phyloP scores from a whole-genome alignment of 2,329 filamentous ascomycete genomes.

The Metarhizium humberi region DNA sequence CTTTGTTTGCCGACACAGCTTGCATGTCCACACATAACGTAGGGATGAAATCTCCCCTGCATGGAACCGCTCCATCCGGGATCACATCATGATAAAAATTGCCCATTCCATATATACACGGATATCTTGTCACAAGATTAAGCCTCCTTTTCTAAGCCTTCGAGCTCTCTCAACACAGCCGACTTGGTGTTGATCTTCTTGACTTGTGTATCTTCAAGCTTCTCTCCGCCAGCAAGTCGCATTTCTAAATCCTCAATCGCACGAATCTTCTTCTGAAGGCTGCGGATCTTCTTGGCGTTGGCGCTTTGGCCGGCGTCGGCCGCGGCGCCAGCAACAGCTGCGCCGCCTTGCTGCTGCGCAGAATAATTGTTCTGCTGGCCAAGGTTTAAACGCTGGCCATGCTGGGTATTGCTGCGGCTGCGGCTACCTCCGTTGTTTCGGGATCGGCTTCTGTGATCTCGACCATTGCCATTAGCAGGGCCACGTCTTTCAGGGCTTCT shows the following conservation, averaged over 20 bases:
- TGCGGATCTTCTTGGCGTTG: slow-evolving; percentile 90
- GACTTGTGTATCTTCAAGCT: slow-evolving; percentile 95
- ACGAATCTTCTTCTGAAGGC: slow-evolving; percentile 91
- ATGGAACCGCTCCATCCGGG: background rate
- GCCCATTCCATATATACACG: background rate
- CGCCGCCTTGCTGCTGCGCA: slow-evolving; percentile 22
- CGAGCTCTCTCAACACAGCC: slow-evolving; percentile 74
- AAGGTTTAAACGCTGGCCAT: slow-evolving; percentile 20
- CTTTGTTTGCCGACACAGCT: background rate
- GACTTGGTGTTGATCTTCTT: slow-evolving; percentile 95
- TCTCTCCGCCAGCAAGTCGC: slow-evolving; percentile 88
- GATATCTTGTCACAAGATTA: background rate
- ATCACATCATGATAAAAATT: background rate
- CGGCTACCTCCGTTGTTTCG: slow-evolving; percentile 42
- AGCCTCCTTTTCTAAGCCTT: slow-evolving; percentile 36
- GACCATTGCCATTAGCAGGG: slow-evolving; percentile 21
- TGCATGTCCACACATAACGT: background rate
- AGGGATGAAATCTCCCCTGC: background rate
- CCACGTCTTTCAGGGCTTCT: slow-evolving; percentile 60
- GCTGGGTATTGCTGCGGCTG: slow-evolving; percentile 44
- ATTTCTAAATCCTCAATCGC: slow-evolving; percentile 98
- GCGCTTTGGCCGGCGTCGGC: slow-evolving; percentile 46
- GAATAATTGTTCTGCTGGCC: slow-evolving; percentile 16
- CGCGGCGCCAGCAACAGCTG: slow-evolving; percentile 30
- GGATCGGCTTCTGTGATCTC: slow-evolving; percentile 48